phyloP scores from a whole-genome alignment of 768 basidiomycete species.

The Amanita subjunquillea region DNA sequence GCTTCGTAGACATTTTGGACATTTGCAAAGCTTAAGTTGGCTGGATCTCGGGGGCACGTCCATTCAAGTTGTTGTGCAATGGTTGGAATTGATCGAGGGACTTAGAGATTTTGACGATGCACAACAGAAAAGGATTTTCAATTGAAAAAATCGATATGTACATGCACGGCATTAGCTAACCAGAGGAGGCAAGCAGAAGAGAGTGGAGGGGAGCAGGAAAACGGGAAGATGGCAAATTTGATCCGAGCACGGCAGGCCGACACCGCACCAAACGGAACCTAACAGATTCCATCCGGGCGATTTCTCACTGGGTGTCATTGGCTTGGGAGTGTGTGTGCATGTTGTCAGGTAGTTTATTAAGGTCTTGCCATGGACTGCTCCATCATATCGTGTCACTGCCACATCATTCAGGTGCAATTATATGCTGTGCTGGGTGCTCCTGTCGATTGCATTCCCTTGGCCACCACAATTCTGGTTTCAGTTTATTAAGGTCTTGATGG shows the following conservation, averaged over 20 bases:
- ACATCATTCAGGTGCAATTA: too few relatives aligned
- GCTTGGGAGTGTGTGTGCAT: too few relatives aligned
- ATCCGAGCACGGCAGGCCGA: not conserved
- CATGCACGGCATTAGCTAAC: too few relatives aligned
- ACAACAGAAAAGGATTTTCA: not conserved
- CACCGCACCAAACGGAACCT: not conserved
- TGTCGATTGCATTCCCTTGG: too few relatives aligned
- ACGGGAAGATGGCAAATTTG: not conserved
- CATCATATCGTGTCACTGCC: too few relatives aligned
- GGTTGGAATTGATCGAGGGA: not conserved
- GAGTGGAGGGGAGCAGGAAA: not conserved
- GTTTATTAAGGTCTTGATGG: too few relatives aligned
- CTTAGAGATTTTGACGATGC: not conserved
- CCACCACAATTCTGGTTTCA: too few relatives aligned
- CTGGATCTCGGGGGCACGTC: not conserved
- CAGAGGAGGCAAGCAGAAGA: too few relatives aligned
- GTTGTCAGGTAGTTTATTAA: too few relatives aligned
- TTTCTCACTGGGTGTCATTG: too few relatives aligned
- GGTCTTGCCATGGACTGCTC: too few relatives aligned
- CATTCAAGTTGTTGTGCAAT: not conserved
- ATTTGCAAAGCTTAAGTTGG: not conserved
- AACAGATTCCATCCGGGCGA: not conserved
- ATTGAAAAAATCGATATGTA: not conserved
- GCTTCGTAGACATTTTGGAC: not conserved
- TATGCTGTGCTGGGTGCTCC: too few relatives aligned